Evolutionary conservation across 805 yeast species (phyloP), one percentile per base, ranked within the genome.

Genomic region (Candida pseudoglaebosa): DNA sequence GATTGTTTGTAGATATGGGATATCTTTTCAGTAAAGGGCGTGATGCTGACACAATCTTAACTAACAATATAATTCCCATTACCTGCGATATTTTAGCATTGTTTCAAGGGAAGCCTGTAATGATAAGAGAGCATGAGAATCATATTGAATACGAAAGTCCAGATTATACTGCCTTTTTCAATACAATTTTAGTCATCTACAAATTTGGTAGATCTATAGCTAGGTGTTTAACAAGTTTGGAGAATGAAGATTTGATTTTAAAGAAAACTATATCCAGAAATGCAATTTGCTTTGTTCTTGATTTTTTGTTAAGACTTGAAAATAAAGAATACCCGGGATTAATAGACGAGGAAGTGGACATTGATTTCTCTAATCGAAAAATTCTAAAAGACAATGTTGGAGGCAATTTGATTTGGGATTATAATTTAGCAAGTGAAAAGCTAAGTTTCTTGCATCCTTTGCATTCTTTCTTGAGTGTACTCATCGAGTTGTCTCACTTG

Each of bases 111-210:
- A 71, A 79, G 33, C 85, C 93, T 1, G 80, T 84, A 0, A 63
- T 87, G 50, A 75, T 71, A 44, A 71, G 98, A 42, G 96, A 88
- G 52, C 77, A 79, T 3, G 69, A 74, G 4, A 82, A 78, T 42
- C 99, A 91, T 57, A 89, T 91, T 7, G 96, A 90, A 54, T 93
- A 84, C 56, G 99, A 91, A 54, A 81, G 80, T 32, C 86, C 85
- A 22, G 91, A 86, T 37, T 93, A 90, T 70, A 75, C 82, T 1
- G 74, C 79, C 2, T 82, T 73, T 50, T 83, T 83, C 56, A 83
- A 82, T 44, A 78, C 83, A 1, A 60, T 81, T 42, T 81, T 85
- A 38, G 84, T 80, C 3, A 71, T 86, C 0, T 72, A 82, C 7
- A 82, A 83, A 42, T 73, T 79, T 47, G 72, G 76, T 0, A 84